Base-by-base conservation (phyloP, 306 rosid genomes). In the Rosa rugosa region DNA sequence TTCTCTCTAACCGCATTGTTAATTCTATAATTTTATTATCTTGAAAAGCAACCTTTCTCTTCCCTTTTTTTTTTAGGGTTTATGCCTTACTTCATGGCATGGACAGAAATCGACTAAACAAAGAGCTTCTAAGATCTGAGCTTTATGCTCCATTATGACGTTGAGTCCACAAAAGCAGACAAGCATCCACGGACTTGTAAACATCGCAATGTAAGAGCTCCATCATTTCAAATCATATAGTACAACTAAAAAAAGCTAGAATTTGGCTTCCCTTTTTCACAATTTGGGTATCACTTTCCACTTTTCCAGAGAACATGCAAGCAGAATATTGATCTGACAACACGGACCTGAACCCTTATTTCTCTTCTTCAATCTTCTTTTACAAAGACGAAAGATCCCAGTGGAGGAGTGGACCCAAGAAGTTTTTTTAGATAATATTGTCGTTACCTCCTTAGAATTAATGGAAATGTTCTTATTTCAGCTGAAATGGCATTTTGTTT, bases 91-190 rank as follows among this genome's bases (percentile, higher is more conserved):
- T 57, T 40, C 49, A 54, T 80, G 82, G 17, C 69, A 53, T n/a
- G 59, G 40, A 51, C 70, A 73, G 20, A 64, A 51, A 49, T 75
- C 42, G 69, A 80, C 60, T 73, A 71, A 71, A 63, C 76, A 49
- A 62, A 49, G 47, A 7, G 14, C 40, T 20, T 40, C 20, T 45
- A 60, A 66, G 54, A 50, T 73, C 76, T 73, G 63, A 53, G 45
- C 71, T 47, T 23, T 67, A 40, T 41, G 41, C 25, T 42, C 4
- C 10, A 68, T 69, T 66, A 53, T 56, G 47, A 72, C 16, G 75
- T 75, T 70, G 65, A 74, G 51, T 44, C 49, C 63, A 71, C 78
- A 65, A 75, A 46, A 71, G 42, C 77, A 71, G 77, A 72, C 76
- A 77, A 25, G 47, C 71, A 71, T 78, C 70, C 66, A 3, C 77